Evolutionary conservation across 1,139 yeast species (phyloP).

Genomic region (Blastobotrys apis): DNA sequence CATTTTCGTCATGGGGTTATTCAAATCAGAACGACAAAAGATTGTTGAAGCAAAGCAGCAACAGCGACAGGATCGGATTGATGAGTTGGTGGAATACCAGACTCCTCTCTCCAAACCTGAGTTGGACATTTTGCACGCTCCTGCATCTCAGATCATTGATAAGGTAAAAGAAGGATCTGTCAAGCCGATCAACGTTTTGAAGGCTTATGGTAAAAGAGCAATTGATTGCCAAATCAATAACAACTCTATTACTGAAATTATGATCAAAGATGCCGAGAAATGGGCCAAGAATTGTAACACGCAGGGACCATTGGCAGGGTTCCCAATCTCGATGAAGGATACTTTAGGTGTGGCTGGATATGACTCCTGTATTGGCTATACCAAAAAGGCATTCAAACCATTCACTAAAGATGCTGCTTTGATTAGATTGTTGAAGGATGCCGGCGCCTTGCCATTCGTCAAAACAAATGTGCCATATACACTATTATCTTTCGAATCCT

Average conservation of each 20-base stretch:
- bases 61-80: slow-evolving; percentile 36
- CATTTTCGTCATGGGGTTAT: slow-evolving; percentile 4
- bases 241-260: slow-evolving; percentile 39
- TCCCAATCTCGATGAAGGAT: slow-evolving; percentile 60
- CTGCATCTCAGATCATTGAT: slow-evolving; percentile 31
- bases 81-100: slow-evolving; percentile 33
- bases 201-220: slow-evolving; percentile 40
- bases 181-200: slow-evolving; percentile 33
- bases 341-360: slow-evolving; percentile 48
- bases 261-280: slow-evolving; percentile 37
- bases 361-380: slow-evolving; percentile 50
- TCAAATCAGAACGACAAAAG: slow-evolving; percentile 16
- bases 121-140: slow-evolving; percentile 26
- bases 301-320: slow-evolving; percentile 60
- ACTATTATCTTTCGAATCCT: slow-evolving; percentile 44
- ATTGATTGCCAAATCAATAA: slow-evolving; percentile 34
- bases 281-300: slow-evolving; percentile 31
- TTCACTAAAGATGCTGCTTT: slow-evolving; percentile 35
- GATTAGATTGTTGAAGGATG: slow-evolving; percentile 38
- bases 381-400: slow-evolving; percentile 40
- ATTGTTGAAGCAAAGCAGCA: slow-evolving; percentile 31
- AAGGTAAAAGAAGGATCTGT: slow-evolving; percentile 33
- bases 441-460: slow-evolving; percentile 47
- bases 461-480: slow-evolving; percentile 50
- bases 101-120: slow-evolving; percentile 36